Base-by-base conservation (phyloP, 2,329 filamentous ascomycete genomes). In the Nothomitra cinnamomea region DNA sequence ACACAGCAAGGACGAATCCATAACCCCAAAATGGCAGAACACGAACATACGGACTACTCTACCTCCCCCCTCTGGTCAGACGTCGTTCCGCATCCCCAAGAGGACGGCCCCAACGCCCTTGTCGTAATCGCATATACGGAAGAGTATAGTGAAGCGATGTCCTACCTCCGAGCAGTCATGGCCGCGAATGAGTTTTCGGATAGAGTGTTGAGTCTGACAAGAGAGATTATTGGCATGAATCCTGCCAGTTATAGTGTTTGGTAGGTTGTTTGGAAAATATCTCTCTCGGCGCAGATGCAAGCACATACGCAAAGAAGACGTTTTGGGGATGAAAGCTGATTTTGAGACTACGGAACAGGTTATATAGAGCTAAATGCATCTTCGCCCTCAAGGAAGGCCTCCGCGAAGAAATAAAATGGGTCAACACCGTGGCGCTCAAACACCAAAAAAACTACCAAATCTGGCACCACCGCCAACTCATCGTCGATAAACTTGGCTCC, bases 361-460 rank as follows among this genome's bases (percentile, higher is more conserved):
- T 96, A 21, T 98, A 94, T 72, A 85, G 92, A 57, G 87, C 89
- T 60, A 80, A 83, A 62, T 85, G 83, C 53, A 70, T 96, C 50
- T 77, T 83, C 58, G 74, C 78, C 2, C 72, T 94, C 24, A 67
- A 77, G 49, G 74, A 82, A 49, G 71, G 81, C 53, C 71, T 92
- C 45, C 68, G 72, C 1, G 75, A 82, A 56, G 92, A 98, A 67
- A 74, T 95, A 48, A 70, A 72, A 43, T 98, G 90, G 88, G 74
- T 98, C 52, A 94, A 95, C 67, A 72, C 79, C 10, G 80, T 92
- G 25, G 86, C 90, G 10, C 72, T 94, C 52, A 74, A 79, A 55
- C 83, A 95, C 65, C 80, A 94, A 62, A 98, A 98, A 69, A 98
- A 96, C 71, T 98, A 98, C 71, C 92, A 98, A 70, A 98, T 98